These are phyloP conservation scores for Backusella tuberculispora DNA, from an alignment of 192 early-diverging fungal species.

Conservation along the genomic window DNA sequence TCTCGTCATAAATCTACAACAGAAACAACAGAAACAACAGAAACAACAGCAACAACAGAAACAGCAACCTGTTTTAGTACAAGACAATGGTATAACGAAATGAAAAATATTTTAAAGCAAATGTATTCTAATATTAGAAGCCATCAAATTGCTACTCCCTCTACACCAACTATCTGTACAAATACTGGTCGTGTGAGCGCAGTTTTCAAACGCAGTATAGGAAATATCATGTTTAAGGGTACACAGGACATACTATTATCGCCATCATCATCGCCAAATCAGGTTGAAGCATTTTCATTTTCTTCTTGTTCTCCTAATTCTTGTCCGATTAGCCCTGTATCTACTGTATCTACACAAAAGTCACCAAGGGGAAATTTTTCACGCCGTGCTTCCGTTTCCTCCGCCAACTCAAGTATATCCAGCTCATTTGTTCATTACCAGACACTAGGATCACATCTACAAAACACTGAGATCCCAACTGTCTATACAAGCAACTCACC, in stretches of 20 bases:
- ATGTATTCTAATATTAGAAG: slow-evolving; percentile 33
- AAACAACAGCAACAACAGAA: background rate
- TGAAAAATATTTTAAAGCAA: slow-evolving; percentile 18
- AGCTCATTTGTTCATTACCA: slow-evolving; percentile 12
- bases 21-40: background rate
- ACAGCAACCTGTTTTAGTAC: background rate
- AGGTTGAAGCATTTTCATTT: background rate
- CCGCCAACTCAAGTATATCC: background rate
- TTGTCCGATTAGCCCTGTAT: background rate
- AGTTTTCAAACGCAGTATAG: slow-evolving; percentile 31
- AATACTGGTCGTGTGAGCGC: slow-evolving; percentile 16
- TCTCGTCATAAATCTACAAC: background rate
- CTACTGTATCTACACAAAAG: background rate
- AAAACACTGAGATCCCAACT: slow-evolving; percentile 23
- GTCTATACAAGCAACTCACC: slow-evolving; percentile 35
- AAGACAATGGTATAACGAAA: slow-evolving; percentile 23
- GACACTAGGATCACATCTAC: slow-evolving; percentile 5
- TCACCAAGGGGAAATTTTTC: background rate
- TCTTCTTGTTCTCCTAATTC: background rate
- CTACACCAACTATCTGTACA: background rate
- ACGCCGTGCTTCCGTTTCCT: slow-evolving; percentile 20
- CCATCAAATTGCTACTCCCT: slow-evolving; percentile 29
- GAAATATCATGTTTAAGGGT: slow-evolving; percentile 28
- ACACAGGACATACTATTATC: slow-evolving; percentile 4
- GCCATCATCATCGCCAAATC: background rate